Conservation (phyloP, 2,329 filamentous ascomycete genomes). For the Ceratocystis papillata region DNA sequence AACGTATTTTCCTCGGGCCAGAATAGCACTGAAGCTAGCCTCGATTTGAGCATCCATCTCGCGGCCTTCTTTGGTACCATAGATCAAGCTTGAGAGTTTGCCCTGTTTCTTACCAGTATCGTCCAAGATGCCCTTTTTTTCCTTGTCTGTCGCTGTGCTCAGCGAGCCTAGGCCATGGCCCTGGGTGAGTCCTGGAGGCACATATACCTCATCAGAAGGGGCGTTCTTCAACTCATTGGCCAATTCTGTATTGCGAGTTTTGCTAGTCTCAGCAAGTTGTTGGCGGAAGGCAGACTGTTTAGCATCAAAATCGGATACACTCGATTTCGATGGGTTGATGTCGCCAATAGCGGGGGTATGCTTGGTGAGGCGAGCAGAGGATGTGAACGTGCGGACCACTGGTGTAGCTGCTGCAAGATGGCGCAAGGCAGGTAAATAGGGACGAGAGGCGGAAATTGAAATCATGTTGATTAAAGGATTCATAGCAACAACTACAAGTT, state of each 20-base stretch:
- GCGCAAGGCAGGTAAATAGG: not conserved
- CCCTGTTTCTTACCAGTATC: conserved; percentile 56
- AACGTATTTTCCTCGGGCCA: conserved; percentile 94
- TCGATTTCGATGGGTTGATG: conserved; percentile 54
- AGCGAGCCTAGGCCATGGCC: conserved; percentile 52
- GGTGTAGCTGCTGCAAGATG: conserved; percentile 35
- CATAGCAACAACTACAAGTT: not conserved
- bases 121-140: conserved; percentile 30
- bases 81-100: conserved; percentile 77
- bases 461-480: not conserved
- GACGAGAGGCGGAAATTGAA: not conserved
- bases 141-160: conserved; percentile 40
- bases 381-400: conserved; percentile 26
- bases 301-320: conserved; percentile 63
- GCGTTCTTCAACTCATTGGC: conserved; percentile 17
- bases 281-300: conserved; percentile 83
- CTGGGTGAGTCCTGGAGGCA: conserved; percentile 30
- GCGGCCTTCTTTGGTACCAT: conserved; percentile 89
- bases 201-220: conserved; percentile 16
- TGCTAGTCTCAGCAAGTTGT: conserved; percentile 63
- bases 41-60: conserved; percentile 94
- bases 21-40: conserved; percentile 85
- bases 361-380: conserved; percentile 27
- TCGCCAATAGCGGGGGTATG: conserved; percentile 73
- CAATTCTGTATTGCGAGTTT: conserved; percentile 41